Evolutionary conservation across 2,329 filamentous ascomycete genomes (phyloP).

Genomic region (Tolypocladium endophyticum): DNA sequence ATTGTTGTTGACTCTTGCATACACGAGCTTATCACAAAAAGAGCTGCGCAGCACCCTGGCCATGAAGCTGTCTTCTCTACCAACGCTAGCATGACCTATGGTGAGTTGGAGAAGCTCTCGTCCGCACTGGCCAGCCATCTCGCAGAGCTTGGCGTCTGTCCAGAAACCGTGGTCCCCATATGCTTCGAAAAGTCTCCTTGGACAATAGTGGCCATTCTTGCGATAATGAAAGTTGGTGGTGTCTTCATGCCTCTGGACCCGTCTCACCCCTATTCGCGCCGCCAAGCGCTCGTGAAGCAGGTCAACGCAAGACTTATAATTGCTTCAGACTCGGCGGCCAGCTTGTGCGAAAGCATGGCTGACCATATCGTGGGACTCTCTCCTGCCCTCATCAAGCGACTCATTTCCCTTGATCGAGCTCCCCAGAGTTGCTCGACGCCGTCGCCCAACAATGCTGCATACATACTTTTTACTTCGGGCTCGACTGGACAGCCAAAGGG

Average conservation of each 20-base stretch:
- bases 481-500: slow-evolving; percentile 16
- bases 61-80: slow-evolving; percentile 4
- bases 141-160: background rate
- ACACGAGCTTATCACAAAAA: slow-evolving; percentile 3
- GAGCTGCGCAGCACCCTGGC: background rate
- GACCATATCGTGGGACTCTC: background rate
- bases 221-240: slow-evolving; percentile 15
- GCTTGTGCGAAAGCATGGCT: background rate
- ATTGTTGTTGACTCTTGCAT: slow-evolving; percentile 14
- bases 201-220: slow-evolving; percentile 11
- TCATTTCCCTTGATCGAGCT: background rate
- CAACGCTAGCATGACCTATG: slow-evolving; percentile 4
- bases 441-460: slow-evolving; percentile 5
- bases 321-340: background rate
- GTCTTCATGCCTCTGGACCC: background rate
- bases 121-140: background rate
- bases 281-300: background rate
- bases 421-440: background rate
- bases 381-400: background rate
- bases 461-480: slow-evolving; percentile 17
- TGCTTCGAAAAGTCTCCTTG: slow-evolving; percentile 9
- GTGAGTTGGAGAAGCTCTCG: slow-evolving; percentile 1
- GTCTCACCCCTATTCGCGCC: background rate
- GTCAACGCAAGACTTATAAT: background rate
- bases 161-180: background rate